These are phyloP conservation scores for Lentinula detonsa DNA, from an alignment of 768 basidiomycete species.

Conservation along the genomic window DNA sequence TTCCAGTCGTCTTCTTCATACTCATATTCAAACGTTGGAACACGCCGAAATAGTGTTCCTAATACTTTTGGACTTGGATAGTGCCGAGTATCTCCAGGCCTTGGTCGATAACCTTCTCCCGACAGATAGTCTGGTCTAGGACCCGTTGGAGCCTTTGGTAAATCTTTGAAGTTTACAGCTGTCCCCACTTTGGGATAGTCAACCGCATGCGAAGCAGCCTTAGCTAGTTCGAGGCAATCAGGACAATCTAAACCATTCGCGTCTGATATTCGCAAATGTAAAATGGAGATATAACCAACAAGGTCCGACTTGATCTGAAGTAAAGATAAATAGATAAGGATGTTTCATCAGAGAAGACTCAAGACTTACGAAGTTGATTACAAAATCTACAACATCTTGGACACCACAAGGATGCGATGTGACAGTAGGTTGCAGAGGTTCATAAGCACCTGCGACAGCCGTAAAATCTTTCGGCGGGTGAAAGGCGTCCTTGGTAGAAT, in stretches of 20 bases:
- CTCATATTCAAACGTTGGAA: constrained; percentile 2
- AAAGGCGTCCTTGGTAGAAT: constrained; percentile 19
- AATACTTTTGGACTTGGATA: constrained; percentile 39
- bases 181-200: constrained; percentile 42
- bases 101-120: constrained; percentile 8
- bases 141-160: constrained; percentile 23
- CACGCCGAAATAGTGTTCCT: constrained; percentile 28
- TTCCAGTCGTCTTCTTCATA: not conserved
- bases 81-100: constrained; percentile 13
- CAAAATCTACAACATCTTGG: constrained; percentile 39
- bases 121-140: constrained; percentile 38
- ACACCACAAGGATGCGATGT: constrained; percentile 28
- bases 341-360: constrained; percentile 9
- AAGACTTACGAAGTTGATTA: constrained; percentile 36
- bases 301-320: constrained; percentile 27
- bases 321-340: not conserved
- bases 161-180: constrained; percentile 25
- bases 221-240: constrained; percentile 35
- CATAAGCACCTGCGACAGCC: constrained; percentile 31
- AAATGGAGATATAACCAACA: constrained; percentile 33
- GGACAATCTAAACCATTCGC: constrained; percentile 23
- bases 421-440: constrained; percentile 24
- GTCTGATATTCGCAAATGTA: constrained; percentile 40
- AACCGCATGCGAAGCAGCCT: constrained; percentile 40
- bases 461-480: constrained; percentile 13